These are phyloP conservation scores for Xylariomycetidae sp. DNA, from an alignment of 2,329 filamentous ascomycete genomes.

Conservation along the genomic window DNA sequence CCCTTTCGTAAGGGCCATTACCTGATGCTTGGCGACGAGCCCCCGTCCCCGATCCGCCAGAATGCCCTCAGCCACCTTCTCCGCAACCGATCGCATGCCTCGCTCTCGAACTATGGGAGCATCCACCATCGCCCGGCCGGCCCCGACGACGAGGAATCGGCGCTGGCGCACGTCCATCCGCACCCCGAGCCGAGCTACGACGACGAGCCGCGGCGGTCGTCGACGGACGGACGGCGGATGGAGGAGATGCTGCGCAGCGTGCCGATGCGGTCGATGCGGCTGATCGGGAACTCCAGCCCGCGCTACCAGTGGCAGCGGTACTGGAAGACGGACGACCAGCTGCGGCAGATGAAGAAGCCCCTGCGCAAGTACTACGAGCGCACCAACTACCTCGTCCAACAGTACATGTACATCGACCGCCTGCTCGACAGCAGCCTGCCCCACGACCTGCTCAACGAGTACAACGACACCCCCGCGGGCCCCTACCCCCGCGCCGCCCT, in stretches of 20 bases:
- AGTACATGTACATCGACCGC: conserved; percentile 90
- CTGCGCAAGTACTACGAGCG: conserved; percentile 84
- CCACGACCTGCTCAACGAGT: conserved; percentile 86
- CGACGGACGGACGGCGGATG: conserved; percentile 52
- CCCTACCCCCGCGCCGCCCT: conserved; percentile 46
- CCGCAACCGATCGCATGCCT: conserved; percentile 22
- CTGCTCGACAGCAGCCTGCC: conserved; percentile 89
- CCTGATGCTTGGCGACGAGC: conserved; percentile 19
- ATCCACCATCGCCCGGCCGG: too few species aligned
- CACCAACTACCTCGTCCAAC: conserved; percentile 80
- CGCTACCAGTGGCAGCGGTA: conserved; percentile 82
- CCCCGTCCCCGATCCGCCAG: conserved; percentile 17
- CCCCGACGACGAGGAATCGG: conserved; percentile 20
- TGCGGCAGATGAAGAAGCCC: conserved; percentile 65
- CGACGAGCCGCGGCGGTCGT: conserved; percentile 38
- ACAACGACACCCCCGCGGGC: conserved; percentile 57
- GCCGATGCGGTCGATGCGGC: conserved; percentile 72
- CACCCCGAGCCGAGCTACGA: conserved; percentile 27
- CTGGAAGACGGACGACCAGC: conserved; percentile 72
- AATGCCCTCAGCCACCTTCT: conserved; percentile 23
- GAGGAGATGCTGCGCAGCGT: conserved; percentile 57
- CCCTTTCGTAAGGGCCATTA: conserved; percentile 12
- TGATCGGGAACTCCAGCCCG: conserved; percentile 85
- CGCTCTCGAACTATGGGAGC: conserved; percentile 22
- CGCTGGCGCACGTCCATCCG: conserved; percentile 7